Base-by-base conservation (phyloP, 2,329 filamentous ascomycete genomes). In the Penicillium capsulatum region DNA sequence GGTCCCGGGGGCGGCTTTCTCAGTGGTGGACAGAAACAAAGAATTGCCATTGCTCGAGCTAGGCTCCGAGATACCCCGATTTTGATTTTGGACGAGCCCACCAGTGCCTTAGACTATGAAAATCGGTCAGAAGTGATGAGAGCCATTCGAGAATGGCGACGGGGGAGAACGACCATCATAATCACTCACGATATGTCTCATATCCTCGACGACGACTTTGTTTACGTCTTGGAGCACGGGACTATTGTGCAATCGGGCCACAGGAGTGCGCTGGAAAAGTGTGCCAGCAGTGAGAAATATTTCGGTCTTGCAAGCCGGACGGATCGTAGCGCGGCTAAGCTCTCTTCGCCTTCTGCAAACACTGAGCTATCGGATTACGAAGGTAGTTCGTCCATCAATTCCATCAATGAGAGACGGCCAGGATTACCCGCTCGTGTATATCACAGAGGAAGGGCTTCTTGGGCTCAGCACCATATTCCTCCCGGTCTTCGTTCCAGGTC, bases 131-230 rank as follows among this genome's bases (percentile, higher is more conserved):
- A 81, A 9, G 76, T 95, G 26, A 83, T 94, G 73, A 77, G 84
- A 29, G 79, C 81, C 0, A 83, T 96, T 36, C 75, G 87, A 6
- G 58, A 75, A 14, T 96, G 89, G 91, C 76, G 92, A 15, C 70
- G 67, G 24, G 83, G 77, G 0, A 92, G 86, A 60, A 96, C 90
- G 0, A 97, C 91, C 0, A 86, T 97, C 36, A 80, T 97, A 50
- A 91, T 97, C 53, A 96, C 92, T 0, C 91, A 97, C 56, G 88
- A 97, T 48, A 76, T 92, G 20, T 76, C 79, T 0, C 84, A 91
- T 50, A 91, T 97, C 7, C 61, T 68, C 3, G 67, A 79, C 0
- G 62, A 80, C 0, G 89, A 97, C 47, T 90, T 83, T 46, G 76
- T 94, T 0, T 94, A 90, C 50, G 76, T 95, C 8, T 69, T 97